Evolutionary conservation across 768 basidiomycete species (phyloP).

Genomic region (Tricholoma flavovirens): DNA sequence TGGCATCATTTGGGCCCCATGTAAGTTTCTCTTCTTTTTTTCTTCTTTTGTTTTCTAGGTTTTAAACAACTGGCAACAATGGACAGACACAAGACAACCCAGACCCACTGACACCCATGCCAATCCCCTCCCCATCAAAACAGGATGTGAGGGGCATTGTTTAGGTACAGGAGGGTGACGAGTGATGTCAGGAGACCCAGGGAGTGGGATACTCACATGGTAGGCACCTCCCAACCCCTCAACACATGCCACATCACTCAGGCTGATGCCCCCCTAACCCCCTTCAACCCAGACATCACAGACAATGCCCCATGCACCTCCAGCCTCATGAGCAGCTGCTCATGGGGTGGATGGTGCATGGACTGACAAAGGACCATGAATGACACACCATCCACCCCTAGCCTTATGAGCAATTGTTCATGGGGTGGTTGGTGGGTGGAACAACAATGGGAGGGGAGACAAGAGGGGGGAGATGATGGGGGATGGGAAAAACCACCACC

Average conservation of each 20-base stretch:
- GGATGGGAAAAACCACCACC: neutral
- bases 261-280: neutral
- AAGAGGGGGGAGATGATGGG: neutral
- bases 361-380: too few relatives aligned
- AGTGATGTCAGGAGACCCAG: neutral
- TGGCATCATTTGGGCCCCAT: too few relatives aligned
- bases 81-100: neutral
- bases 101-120: neutral
- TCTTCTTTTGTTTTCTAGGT: neutral
- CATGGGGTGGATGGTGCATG: too few relatives aligned
- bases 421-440: neutral
- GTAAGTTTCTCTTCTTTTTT: too few relatives aligned
- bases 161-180: neutral
- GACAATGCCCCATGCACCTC: neutral
- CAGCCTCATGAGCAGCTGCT: too few relatives aligned
- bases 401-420: too few relatives aligned
- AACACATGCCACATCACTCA: neutral
- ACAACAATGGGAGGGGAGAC: neutral
- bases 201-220: neutral
- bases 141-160: neutral
- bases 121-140: neutral
- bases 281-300: neutral
- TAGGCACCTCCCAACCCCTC: neutral
- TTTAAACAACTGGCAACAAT: neutral
- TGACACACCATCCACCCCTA: too few relatives aligned